Conservation (phyloP, 768 basidiomycete species). For the Chalciporus piperatus region DNA sequence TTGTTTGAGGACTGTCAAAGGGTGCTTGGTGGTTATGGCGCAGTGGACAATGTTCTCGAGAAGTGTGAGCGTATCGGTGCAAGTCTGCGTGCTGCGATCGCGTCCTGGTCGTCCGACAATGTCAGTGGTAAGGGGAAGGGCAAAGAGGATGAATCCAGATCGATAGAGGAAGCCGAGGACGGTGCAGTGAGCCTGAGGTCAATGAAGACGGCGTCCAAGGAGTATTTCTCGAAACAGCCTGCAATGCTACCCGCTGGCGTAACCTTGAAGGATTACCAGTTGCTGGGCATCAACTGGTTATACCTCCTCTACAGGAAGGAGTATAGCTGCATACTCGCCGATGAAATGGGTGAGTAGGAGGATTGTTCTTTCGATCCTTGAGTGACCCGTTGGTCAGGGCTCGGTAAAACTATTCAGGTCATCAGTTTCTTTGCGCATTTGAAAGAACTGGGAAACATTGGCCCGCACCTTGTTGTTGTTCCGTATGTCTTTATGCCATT, state of each 20-base stretch:
- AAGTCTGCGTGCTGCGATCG: slow-evolving; percentile 68
- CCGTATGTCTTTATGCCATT: slow-evolving; percentile 58
- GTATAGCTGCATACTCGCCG: slow-evolving; percentile 93
- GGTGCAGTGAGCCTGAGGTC: slow-evolving; percentile 60
- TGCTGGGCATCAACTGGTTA: slow-evolving; percentile 98
- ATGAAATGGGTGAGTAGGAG: slow-evolving; percentile 88
- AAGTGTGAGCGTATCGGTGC: slow-evolving; percentile 86
- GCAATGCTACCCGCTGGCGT: slow-evolving; percentile 61
- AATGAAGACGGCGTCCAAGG: slow-evolving; percentile 43
- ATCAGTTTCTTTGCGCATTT: slow-evolving; percentile 94
- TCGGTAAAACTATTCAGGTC: slow-evolving; percentile 98
- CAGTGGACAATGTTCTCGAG: slow-evolving; percentile 85
- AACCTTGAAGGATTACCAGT: slow-evolving; percentile 91
- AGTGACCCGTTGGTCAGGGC: slow-evolving; percentile 49
- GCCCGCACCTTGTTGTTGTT: slow-evolving; percentile 92
- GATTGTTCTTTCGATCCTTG: neutral
- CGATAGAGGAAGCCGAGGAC: slow-evolving; percentile 45
- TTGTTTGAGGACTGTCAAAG: slow-evolving; percentile 88
- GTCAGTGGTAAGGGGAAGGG: slow-evolving; percentile 36
- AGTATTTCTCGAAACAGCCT: slow-evolving; percentile 79
- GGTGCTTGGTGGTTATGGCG: slow-evolving; percentile 81
- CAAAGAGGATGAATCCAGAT: slow-evolving; percentile 32
- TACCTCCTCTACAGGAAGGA: slow-evolving; percentile 77
- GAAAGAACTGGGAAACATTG: slow-evolving; percentile 71
- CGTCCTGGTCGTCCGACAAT: slow-evolving; percentile 61